Conservation (phyloP, 1,139 yeast genomes). For the Diutina scorzettiae region DNA sequence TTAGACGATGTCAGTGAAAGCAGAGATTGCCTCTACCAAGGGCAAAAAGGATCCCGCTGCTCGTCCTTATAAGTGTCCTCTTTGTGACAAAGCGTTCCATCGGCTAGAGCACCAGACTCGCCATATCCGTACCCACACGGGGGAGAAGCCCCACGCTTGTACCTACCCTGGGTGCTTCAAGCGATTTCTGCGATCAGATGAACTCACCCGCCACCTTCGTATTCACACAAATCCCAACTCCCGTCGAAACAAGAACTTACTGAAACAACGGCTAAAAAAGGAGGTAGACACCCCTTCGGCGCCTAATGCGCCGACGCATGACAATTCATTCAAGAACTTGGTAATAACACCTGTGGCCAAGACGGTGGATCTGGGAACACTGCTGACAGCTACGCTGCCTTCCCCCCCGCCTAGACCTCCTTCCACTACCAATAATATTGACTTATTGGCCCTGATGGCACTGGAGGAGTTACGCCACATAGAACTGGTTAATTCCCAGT, state of each 20-base stretch:
- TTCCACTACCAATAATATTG: constrained; percentile 34
- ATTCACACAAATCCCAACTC: constrained; percentile 49
- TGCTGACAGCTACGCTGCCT: background rate
- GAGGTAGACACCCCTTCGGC: background rate
- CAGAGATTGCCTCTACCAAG: constrained; percentile 5
- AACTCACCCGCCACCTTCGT: constrained; percentile 53
- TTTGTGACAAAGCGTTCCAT: constrained; percentile 53
- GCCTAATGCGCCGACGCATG: background rate
- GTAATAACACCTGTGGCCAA: background rate
- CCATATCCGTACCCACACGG: constrained; percentile 61
- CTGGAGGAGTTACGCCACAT: constrained; percentile 57
- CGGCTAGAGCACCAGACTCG: constrained; percentile 59
- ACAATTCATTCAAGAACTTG: background rate
- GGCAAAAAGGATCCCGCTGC: constrained; percentile 12
- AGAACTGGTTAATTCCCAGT: constrained; percentile 29
- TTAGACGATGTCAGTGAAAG: constrained; percentile 3
- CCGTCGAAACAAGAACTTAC: constrained; percentile 7
- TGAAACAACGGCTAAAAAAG: constrained; percentile 3
- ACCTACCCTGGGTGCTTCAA: constrained; percentile 56
- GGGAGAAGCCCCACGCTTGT: constrained; percentile 68
- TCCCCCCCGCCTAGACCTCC: background rate
- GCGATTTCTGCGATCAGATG: constrained; percentile 57
- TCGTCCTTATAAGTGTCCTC: constrained; percentile 45
- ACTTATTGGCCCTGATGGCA: constrained; percentile 72
- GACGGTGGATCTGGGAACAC: background rate